Conservation (phyloP, 2,329 filamentous ascomycete species). For the Botryotinia convoluta region DNA sequence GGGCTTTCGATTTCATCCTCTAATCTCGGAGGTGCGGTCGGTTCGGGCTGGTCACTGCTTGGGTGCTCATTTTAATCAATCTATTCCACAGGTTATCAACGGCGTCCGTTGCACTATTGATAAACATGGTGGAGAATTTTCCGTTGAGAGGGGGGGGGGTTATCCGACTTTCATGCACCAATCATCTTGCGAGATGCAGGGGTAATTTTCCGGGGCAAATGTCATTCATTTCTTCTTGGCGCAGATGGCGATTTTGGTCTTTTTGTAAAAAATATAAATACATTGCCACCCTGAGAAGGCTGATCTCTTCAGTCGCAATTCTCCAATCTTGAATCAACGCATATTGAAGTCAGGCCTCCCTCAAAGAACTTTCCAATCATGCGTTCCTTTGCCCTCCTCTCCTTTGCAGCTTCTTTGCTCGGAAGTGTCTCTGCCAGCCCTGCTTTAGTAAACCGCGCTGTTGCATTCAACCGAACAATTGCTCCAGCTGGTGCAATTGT, state of each 20-base stretch:
- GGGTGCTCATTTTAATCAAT: not conserved
- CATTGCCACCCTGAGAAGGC: not conserved
- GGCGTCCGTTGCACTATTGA: not conserved
- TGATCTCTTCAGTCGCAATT: not conserved
- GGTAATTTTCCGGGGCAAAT: not conserved
- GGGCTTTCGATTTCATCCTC: not conserved
- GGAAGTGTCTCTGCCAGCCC: constrained; percentile 7
- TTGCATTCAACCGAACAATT: constrained; percentile 37
- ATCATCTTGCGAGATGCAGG: not conserved
- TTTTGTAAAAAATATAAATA: constrained; percentile 4
- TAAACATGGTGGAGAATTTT: not conserved
- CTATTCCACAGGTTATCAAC: not conserved
- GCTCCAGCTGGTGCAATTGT: constrained; percentile 47
- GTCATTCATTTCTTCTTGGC: not conserved
- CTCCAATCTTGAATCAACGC: not conserved
- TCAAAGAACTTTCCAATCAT: not conserved
- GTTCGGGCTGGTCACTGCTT: not conserved
- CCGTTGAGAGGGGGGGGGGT: not conserved
- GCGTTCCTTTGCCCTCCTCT: constrained; percentile 15
- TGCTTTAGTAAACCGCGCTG: not conserved
- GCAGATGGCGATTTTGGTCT: not conserved
- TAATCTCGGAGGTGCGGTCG: not conserved
- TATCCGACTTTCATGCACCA: constrained; percentile 8
- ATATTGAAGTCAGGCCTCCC: not conserved
- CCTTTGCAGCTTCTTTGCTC: constrained; percentile 7